Evolutionary conservation across 129 eudicot genomes (phyloP).

Genomic region (Solidago caesia): DNA sequence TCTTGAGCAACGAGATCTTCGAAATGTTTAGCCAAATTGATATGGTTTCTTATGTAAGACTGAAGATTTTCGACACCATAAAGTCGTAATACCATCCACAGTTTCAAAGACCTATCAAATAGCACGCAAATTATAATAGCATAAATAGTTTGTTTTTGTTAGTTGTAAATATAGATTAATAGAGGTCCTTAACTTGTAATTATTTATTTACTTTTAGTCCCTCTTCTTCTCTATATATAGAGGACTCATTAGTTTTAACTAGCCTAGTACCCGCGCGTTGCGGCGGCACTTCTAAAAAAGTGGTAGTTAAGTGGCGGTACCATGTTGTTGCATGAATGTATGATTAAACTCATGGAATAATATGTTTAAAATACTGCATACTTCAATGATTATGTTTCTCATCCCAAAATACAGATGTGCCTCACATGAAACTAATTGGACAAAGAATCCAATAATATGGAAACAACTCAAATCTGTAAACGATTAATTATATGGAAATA

Average conservation of each 20-base stretch:
- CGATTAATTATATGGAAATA: constrained; percentile 4
- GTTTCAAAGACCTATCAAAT: constrained; percentile 69
- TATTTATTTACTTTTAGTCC: too few relatives aligned
- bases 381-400: constrained; percentile 40
- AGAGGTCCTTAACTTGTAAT: too few relatives aligned
- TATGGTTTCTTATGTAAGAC: constrained; percentile 86
- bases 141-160: background rate
- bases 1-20: constrained; percentile 74
- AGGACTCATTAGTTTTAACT: too few relatives aligned
- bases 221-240: too few relatives aligned
- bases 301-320: too few relatives aligned
- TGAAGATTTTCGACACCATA: constrained; percentile 88
- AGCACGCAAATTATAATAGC: constrained; percentile 11
- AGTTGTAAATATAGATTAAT: too few relatives aligned
- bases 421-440: constrained; percentile 39
- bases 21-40: constrained; percentile 66
- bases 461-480: constrained; percentile 40
- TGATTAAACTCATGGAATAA: too few relatives aligned
- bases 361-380: constrained; percentile 29
- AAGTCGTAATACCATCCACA: constrained; percentile 96
- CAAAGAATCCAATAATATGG: constrained; percentile 42
- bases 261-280: too few relatives aligned
- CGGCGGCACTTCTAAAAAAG: too few relatives aligned
- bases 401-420: constrained; percentile 37
- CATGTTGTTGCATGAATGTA: too few relatives aligned